Evolutionary conservation across 176 grass and related monocot species (phyloP), one percentile per base, ranked within the genome.

Genomic region (Puya raimondii): DNA sequence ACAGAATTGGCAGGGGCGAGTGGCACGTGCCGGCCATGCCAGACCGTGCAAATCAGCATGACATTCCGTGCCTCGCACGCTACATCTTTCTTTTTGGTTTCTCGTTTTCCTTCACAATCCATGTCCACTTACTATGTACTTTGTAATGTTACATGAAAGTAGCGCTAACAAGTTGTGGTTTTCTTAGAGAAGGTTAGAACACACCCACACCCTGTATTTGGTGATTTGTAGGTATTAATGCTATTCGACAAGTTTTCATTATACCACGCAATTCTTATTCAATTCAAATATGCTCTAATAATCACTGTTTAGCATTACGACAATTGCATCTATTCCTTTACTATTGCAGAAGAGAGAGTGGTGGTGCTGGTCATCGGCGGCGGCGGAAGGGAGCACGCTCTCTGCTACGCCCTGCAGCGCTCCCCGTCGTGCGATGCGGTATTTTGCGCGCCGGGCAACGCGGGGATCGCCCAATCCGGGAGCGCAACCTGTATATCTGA

Each of bases 331-430:
- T 18, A 2, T 61, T 61, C 8, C 10, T 61, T 16, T 16, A 7
- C 9, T 48, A 20, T 63, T 73, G 59, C 26, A 96, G 84, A 80
- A 68, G 79, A 82, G 71, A 68, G 53, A 51, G 78, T 92, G 58
- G 79, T 53, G 29, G 81, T 92, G n/a, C 20, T 92, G 51, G 86
- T 96, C 68, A 85, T 96, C 74, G 86, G 92, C 20, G 81, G 81
- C 21, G 89, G 93, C n/a, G 93, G 89, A 69, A 89, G 88, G 59
- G 93, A 92, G 64, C 89, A 96, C 42, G 83, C 88, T 11, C 88
- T 96, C 57, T 96, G 92, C 70, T 92, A 85, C 63, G 92, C 81
- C 65, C 70, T 96, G 63, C 78, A 83, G 21, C 79, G 71, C 4
- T 87, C 92, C 14, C 86, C 86, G 21, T 89, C 92, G 18, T 96